Percentiles rank a stretch among this genome's conserved stretches.
Conservation (phyloP, 2,329 filamentous ascomycete genomes). For the Fusarium oligoseptatum region DNA sequence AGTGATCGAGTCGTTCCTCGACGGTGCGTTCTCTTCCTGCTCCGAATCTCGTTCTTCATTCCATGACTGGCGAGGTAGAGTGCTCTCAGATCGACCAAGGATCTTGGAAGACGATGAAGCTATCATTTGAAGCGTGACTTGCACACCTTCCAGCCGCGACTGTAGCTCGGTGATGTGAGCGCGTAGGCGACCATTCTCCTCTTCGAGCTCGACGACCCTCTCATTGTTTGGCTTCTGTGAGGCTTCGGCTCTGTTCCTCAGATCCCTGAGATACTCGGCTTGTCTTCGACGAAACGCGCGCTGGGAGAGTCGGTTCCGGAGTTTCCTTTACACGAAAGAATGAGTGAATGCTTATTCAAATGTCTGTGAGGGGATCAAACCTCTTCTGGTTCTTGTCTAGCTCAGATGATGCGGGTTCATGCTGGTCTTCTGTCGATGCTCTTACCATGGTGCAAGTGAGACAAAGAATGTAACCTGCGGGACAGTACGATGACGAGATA, state of each 20-base stretch:
- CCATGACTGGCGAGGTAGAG: neutral
- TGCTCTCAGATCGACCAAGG: neutral
- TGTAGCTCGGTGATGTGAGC: slow-evolving; percentile 3
- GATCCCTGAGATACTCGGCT: slow-evolving; percentile 2
- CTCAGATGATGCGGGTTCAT: neutral
- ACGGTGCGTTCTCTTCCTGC: neutral
- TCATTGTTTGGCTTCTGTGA: neutral
- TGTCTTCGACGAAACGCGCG: slow-evolving; percentile 4
- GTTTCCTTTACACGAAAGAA: neutral
- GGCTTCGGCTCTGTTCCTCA: neutral
- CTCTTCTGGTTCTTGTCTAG: neutral
- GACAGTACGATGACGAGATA: neutral
- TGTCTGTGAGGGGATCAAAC: neutral
- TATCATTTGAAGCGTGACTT: neutral
- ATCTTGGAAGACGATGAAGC: neutral
- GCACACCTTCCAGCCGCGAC: neutral
- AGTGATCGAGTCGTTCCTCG: neutral
- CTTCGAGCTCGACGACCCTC: neutral
- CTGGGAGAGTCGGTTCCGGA: neutral
- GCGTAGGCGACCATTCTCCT: neutral
- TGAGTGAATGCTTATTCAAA: neutral
- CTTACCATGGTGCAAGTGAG: neutral
- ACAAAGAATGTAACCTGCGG: neutral
- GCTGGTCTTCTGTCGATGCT: neutral
- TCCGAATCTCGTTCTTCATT: neutral